Evolutionary conservation across 352 stramenopile genomes (phyloP).

Genomic region (Phytopythium mirpurense): DNA sequence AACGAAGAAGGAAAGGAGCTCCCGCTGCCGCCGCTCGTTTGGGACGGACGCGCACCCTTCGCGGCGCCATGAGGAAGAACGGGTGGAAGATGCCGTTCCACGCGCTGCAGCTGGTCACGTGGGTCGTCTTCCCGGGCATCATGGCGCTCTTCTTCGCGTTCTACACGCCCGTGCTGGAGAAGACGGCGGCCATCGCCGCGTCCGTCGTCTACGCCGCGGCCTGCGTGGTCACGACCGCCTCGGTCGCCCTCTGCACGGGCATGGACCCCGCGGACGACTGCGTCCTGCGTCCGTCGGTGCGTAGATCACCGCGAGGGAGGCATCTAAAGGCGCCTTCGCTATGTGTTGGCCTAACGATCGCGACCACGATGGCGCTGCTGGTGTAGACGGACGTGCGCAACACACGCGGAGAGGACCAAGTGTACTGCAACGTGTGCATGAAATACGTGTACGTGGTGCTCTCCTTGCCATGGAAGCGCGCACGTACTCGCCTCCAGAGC

Average conservation of each 20-base stretch:
- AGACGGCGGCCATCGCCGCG: constrained; percentile 35
- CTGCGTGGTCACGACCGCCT: constrained; percentile 46
- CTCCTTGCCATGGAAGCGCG: background rate
- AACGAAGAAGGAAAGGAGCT: background rate
- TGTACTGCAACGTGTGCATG: constrained; percentile 88
- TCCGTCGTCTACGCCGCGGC: constrained; percentile 52
- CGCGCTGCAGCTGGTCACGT: constrained; percentile 75
- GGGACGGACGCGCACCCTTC: background rate
- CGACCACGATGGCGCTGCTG: constrained; percentile 3
- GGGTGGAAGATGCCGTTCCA: constrained; percentile 82
- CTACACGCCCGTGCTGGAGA: constrained; percentile 63
- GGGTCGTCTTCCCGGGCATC: constrained; percentile 75
- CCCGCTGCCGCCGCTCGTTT: background rate
- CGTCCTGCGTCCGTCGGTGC: constrained; percentile 53
- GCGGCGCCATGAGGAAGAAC: constrained; percentile 50
- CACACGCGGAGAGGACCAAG: constrained; percentile 35
- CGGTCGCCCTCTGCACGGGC: constrained; percentile 54
- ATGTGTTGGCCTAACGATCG: too few species aligned
- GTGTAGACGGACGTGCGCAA: constrained; percentile 27
- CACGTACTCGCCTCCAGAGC: background rate
- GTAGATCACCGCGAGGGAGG: too few species aligned
- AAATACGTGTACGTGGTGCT: constrained; percentile 72
- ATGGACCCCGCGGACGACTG: constrained; percentile 78
- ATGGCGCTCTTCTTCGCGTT: constrained; percentile 83
- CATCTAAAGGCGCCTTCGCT: too few species aligned